Conservation (phyloP, 2,329 filamentous ascomycete genomes). For the Helotiales sp. region DNA sequence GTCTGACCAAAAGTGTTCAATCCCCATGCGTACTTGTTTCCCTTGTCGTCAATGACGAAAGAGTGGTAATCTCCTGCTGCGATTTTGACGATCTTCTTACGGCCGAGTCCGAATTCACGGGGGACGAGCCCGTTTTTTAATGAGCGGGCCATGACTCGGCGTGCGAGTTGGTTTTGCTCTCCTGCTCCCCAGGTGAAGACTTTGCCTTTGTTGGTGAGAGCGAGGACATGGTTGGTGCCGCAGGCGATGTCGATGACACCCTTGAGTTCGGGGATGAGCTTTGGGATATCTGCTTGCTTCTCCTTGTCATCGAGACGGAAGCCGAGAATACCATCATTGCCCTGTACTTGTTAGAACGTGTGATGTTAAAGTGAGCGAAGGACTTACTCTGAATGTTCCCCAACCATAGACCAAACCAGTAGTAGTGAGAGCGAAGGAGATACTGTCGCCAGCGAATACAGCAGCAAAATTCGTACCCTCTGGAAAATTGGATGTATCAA, state of each 20-base stretch:
- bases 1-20: conserved; percentile 86
- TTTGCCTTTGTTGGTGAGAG: conserved; percentile 56
- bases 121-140: conserved; percentile 29
- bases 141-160: conserved; percentile 34
- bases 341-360: conserved; percentile 39
- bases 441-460: conserved; percentile 71
- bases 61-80: conserved; percentile 74
- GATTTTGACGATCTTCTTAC: conserved; percentile 40
- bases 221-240: conserved; percentile 60
- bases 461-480: conserved; percentile 63
- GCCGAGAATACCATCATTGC: conserved; percentile 63
- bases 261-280: conserved; percentile 57
- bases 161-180: conserved; percentile 69
- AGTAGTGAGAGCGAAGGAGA: conserved; percentile 73
- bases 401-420: conserved; percentile 78
- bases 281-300: conserved; percentile 37
- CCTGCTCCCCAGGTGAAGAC: conserved; percentile 66
- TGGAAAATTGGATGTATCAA: conserved; percentile 59
- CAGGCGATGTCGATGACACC: conserved; percentile 53
- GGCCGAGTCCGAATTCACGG: conserved; percentile 34
- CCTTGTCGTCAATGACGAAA: conserved; percentile 70
- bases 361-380: neutral
- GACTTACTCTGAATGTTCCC: conserved; percentile 73
- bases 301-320: conserved; percentile 40
- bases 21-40: conserved; percentile 78